Base-by-base conservation (phyloP, 169 alveolate species). In the Cryptosporidium viatorum region DNA sequence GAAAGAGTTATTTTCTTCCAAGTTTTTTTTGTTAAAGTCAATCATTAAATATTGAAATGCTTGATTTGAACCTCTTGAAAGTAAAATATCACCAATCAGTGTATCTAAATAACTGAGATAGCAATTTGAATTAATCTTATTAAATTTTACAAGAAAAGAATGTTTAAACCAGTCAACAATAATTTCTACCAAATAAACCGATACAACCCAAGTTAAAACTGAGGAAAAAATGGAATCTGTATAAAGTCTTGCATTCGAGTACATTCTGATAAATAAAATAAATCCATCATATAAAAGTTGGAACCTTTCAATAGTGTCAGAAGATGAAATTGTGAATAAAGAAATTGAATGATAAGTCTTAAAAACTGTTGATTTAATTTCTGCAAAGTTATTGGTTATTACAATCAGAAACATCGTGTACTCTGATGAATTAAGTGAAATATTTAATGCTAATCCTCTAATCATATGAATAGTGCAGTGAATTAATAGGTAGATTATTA, bases 341-440 rank as follows among this genome's bases (percentile, higher is more conserved):
- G 97, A 91, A 39, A 91, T 74, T 67, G 93, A 86, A 39, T 84
- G 70, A 84, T 89, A 94, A 62, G 96, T 96, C 92, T 96, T 96
- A 93, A 96, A 96, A n/a, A 95, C 98, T 1, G 98, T 93, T 6
- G 98, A 94, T 84, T 96, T 96, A 62, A 96, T 93, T 71, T 96
- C 98, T 31, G 97, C 96, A 55, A 95, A 96, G 91, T 96, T 96
- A 91, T 96, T 96, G 73, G 96, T 95, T 43, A 96, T 94, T 71
- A 96, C 94, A 41, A 96, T 93, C 35, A 96, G 86, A 87, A 96
- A 96, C 98, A 96, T 96, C 14, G 96, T 94, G 3, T 96, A 94
- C 93, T 96, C 98, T 59, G 97, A 94, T 18, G 98, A 96, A 70
- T 95, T 94, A 55, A 96, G 93, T n/a, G 98, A 97, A 37, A 96